Evolutionary conservation across 345 rosid species (phyloP), one percentile per base, ranked within the genome.

Genomic region (Gossypium longicalyx): DNA sequence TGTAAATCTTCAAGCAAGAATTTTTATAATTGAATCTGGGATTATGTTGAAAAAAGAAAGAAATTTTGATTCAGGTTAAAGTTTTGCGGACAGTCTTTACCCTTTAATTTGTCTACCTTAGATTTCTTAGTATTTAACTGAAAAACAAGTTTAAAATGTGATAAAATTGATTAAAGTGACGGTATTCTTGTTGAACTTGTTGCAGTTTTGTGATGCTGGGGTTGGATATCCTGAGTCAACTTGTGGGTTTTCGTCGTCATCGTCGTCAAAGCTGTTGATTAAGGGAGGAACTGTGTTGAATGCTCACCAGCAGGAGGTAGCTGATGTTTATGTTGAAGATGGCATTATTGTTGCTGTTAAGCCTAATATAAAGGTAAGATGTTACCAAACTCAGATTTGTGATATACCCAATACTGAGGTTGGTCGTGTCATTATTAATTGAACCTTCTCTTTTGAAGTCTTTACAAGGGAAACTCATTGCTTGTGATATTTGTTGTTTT

Each of bases 271-370:
- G 87, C 81, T 94, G 67, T 75, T 94, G 87, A 91, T 94, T 25
- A 91, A 81, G 77, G 98, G 98, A 53, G 98, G 98, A 75, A 92
- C 85, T 4, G 94, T 94, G 54, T 98, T 94, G 74, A 94, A 94
- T 80, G 93, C 97, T 76, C 91, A 92, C 75, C 87, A 82, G 23
- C 93, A 89, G 76, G 87, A 89, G 86, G 56, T 89, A 72, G 89
- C 98, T 83, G 98, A 94, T 83, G 97, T 92, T 73, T 92, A 87
- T 79, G 89, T 91, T 22, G 97, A 94, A 86, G 85, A 91, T 74
- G 98, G 98, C 27, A 75, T 86, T 77, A 83, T 94, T 70, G 85
- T 88, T 41, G 83, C 89, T 0, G 94, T 94, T 47, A 85, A 79
- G 73, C 94, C 95, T 76, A 86, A 92, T 80, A 84, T 92, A 74